phyloP scores from a whole-genome alignment of 1,139 yeast genomes.

The Suhomyces chickasaworum region DNA sequence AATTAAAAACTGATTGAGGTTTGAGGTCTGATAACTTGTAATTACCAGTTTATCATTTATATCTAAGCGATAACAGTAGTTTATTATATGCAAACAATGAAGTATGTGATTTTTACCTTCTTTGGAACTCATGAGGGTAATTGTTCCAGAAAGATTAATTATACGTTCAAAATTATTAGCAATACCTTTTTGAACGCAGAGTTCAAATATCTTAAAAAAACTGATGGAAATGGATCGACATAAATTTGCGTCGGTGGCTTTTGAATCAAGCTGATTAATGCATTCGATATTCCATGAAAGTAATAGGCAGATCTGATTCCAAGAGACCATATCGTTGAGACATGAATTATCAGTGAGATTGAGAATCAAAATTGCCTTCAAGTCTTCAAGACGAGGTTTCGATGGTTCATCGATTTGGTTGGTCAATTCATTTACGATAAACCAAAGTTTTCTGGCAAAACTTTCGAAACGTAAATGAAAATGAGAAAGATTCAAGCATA shows the following conservation, averaged over 20 bases:
- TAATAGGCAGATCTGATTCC: conserved; percentile 32
- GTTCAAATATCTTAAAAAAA: conserved; percentile 26
- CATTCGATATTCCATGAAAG: conserved; percentile 35
- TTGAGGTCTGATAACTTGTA: conserved; percentile 20
- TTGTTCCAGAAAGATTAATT: conserved; percentile 8
- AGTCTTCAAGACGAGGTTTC: conserved; percentile 11
- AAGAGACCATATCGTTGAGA: conserved; percentile 29
- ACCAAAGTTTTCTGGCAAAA: conserved; percentile 39
- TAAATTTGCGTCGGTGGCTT: conserved; percentile 14
- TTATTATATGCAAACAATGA: conserved; percentile 25
- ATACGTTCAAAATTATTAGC: conserved; percentile 22
- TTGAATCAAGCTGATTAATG: conserved; percentile 12
- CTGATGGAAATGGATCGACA: conserved; percentile 25
- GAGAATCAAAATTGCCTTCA: conserved; percentile 35
- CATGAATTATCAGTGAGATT: conserved; percentile 34
- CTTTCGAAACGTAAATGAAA: conserved; percentile 36
- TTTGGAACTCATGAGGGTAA: neutral
- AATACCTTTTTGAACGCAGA: conserved; percentile 24
- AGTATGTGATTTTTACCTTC: neutral
- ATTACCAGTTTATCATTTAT: conserved; percentile 14
- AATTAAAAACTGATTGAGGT: conserved; percentile 18
- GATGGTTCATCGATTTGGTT: neutral
- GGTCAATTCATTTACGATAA: conserved; percentile 21
- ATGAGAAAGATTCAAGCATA: conserved; percentile 26
- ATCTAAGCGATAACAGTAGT: conserved; percentile 19